These are phyloP conservation scores for Diplodia mutila DNA, from an alignment of 2,329 filamentous ascomycete species.

Conservation along the genomic window DNA sequence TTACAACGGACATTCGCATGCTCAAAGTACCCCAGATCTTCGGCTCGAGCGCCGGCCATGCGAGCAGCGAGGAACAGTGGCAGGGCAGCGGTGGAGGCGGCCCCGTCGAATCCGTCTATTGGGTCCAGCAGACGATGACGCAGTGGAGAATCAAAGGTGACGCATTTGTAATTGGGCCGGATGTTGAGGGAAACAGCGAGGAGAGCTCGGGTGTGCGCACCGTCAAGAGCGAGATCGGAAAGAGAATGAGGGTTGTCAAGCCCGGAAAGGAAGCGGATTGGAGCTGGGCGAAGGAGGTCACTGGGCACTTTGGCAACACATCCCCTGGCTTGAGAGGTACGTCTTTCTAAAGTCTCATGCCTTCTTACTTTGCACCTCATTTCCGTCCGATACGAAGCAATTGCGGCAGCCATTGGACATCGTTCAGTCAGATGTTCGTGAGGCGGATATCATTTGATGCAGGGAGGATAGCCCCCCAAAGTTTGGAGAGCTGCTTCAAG, in stretches of 20 bases:
- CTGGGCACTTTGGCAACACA: conserved; percentile 87
- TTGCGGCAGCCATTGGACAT: background rate
- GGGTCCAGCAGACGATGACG: conserved; percentile 69
- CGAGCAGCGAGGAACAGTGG: conserved; percentile 46
- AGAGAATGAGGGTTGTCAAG: conserved; percentile 64
- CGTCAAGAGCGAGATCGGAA: conserved; percentile 63
- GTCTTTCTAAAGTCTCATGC: conserved; percentile 27
- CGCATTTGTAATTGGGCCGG: conserved; percentile 74
- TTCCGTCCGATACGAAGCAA: conserved; percentile 8
- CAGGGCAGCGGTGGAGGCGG: conserved; percentile 66
- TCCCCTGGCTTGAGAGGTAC: conserved; percentile 75
- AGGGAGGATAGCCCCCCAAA: conserved; percentile 4
- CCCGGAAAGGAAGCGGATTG: conserved; percentile 58
- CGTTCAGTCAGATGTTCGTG: background rate
- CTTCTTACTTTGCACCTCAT: background rate
- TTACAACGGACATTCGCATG: conserved; percentile 90
- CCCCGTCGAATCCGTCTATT: conserved; percentile 81
- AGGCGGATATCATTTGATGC: conserved; percentile 6
- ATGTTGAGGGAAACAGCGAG: conserved; percentile 61
- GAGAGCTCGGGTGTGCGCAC: conserved; percentile 59
- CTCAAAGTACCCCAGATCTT: conserved; percentile 77
- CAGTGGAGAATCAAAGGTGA: conserved; percentile 86
- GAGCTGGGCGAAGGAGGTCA: conserved; percentile 80
- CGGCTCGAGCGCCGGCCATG: conserved; percentile 52
- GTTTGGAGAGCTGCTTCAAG: background rate